Base-by-base conservation (phyloP, 805 yeast species). In the Candida ascalaphidarum region DNA sequence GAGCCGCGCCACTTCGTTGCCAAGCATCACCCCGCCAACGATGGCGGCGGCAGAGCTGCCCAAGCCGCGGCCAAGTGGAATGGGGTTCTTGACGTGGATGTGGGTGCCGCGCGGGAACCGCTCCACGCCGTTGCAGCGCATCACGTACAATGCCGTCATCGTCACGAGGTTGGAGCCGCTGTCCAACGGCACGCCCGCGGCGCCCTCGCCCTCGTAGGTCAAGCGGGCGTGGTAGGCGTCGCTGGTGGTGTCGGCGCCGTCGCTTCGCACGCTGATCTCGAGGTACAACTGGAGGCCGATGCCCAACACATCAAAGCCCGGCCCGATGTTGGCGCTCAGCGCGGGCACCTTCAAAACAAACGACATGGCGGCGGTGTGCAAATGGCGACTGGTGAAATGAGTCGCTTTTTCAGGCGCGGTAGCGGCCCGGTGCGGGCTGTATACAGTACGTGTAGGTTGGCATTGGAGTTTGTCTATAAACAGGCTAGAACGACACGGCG, bases 11-110 rank as follows among this genome's bases (percentile, higher is more conserved):
- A 88, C 67, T 39, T 79, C 89, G 49, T 83, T 83, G 26, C 94
- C 98, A 24, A 92, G 65, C 60, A 86, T 65, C 9, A 82, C 94
- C 48, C 98, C 98, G 12, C 94, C 97, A 17, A 92, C 97, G 17
- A 92, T 95, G 22, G 98, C 98, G 5, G 97, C 95, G 28, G 96
- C 98, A 3, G 95, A 82, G 1, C 97, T 92, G 2, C 98, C 98
- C 34, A 92, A 67, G 7, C 98, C 98, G 52, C 98, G 77, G 17
- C 98, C 97, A 40, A 92, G 64, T 3, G 98, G 98, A 37, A 92
- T 88, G 19, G 96, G 96, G 55, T 92, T 92, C 36, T 61, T 65
- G 32, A 92, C 92, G 35, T 74, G 81, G 21, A 92, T 67, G 27
- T 61, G 70, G 5, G 97, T 88, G 22, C 95, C 95, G 9, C 60